Base-by-base conservation (phyloP, 2,329 filamentous ascomycete genomes). In the Leptographium lundbergii region DNA sequence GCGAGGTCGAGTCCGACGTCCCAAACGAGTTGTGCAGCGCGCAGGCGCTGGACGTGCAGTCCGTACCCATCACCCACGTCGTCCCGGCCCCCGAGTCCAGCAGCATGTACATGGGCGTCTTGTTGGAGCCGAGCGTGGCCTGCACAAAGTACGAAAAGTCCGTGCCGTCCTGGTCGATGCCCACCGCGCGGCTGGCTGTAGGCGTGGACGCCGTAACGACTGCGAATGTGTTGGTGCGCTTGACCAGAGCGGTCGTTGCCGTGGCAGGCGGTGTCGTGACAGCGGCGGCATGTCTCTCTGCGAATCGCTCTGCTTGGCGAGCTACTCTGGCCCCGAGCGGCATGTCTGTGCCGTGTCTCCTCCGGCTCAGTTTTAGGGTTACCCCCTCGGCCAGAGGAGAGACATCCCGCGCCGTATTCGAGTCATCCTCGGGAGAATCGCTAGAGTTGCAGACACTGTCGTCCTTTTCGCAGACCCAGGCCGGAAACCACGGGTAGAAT, bases 21-120 rank as follows among this genome's bases (percentile, higher is more conserved):
- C 87, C 86, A 67, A 89, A 92, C 0, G 79, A 82, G 66, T 83
- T 83, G 69, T 95, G 91, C 64, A 77, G 75, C 34, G 72, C 69
- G 69, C 91, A 96, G 5, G 88, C 81, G 27, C 77, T 70, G 3
- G 82, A 82, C 19, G 70, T 77, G 73, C 91, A 96, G 58, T 78
- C 73, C 19, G 82, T 75, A 34, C 85, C 81, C 82, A 94, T 94
- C 24, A 95, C 82, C 91, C 91, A 96, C 14, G 86, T 90, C 60
- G 88, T 89, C 25, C 81, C 81, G 47, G 84, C 82, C 29, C 84
- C 84, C 9, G 84, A 85, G 67, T 87, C 84, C 60, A 87, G 72
- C 29, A 87, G 75, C 78, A 87, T 80, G 64, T 80, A 81, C 64
- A 86, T 64, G 1, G 75, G 68, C 63, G 79, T 81, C 50, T 71